A percentile compares a stretch with the other conserved stretches of the same genome.
Conservation (phyloP, 805 yeast genomes). For the Metschnikowia gruessii region DNA sequence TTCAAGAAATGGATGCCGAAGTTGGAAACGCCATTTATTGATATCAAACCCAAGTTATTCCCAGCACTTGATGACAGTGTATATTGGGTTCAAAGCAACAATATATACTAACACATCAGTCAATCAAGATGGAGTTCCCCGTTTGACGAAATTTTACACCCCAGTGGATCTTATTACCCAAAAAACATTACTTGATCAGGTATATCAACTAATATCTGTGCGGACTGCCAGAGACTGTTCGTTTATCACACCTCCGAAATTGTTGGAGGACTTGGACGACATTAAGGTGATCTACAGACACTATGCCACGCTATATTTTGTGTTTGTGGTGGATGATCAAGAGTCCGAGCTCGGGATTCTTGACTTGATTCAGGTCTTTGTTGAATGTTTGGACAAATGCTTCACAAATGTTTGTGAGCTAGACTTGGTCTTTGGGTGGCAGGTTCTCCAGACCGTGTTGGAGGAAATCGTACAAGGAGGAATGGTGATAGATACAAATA, state of each 20-base stretch:
- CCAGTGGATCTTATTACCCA: constrained; percentile 87
- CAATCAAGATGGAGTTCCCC: constrained; percentile 86
- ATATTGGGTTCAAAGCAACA: neutral
- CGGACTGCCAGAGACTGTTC: constrained; percentile 79
- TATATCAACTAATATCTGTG: constrained; percentile 68
- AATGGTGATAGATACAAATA: constrained; percentile 93
- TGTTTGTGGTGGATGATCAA: constrained; percentile 92
- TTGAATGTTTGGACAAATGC: constrained; percentile 89
- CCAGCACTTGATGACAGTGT: too few species aligned
- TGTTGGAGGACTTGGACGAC: constrained; percentile 64
- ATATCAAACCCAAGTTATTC: too few species aligned
- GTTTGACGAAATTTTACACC: constrained; percentile 87
- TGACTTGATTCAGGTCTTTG: constrained; percentile 94
- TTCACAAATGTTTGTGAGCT: constrained; percentile 93
- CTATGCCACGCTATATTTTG: constrained; percentile 94
- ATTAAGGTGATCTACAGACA: constrained; percentile 90
- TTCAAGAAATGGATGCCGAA: too few species aligned
- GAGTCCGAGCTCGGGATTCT: constrained; percentile 92
- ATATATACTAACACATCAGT: constrained; percentile 44
- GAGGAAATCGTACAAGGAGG: constrained; percentile 97
- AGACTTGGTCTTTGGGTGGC: constrained; percentile 98
- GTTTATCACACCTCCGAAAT: constrained; percentile 84
- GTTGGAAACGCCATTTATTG: too few species aligned
- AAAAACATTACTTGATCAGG: constrained; percentile 73
- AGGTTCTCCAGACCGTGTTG: constrained; percentile 84